A percentile compares a stretch with the other conserved stretches of the same genome.
Evolutionary conservation across 495 filamentous ascomycete genomes (phyloP).

Genomic region (Penicillium daleae): DNA sequence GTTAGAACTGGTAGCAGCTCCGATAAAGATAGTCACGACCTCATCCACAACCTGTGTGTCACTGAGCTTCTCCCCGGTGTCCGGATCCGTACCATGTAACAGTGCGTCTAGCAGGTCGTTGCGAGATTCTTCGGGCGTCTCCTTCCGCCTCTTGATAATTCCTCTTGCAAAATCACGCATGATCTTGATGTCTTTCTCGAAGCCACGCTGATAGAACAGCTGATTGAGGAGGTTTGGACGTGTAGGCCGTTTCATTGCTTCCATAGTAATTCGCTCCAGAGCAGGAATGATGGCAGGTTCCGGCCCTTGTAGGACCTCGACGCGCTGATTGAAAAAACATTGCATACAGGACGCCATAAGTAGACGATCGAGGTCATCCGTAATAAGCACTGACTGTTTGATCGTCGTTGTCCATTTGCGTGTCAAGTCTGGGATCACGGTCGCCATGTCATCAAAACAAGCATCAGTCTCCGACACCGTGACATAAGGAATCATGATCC

Average conservation of each 20-base stretch:
- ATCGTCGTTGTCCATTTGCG: conserved; percentile 65
- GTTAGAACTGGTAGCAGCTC: conserved; percentile 48
- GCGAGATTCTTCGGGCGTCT: conserved; percentile 52
- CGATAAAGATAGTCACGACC: conserved; percentile 58
- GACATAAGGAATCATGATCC: conserved; percentile 58
- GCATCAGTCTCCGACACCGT: conserved; percentile 38
- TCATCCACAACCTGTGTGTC: conserved; percentile 69
- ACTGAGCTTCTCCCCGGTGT: conserved; percentile 64
- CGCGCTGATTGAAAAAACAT: conserved; percentile 55
- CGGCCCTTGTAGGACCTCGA: conserved; percentile 30
- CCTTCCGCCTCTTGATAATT: conserved; percentile 56
- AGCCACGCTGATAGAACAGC: conserved; percentile 51
- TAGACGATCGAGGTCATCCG: conserved; percentile 73
- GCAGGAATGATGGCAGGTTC: conserved; percentile 38
- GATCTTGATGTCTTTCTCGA: conserved; percentile 57
- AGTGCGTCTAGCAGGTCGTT: conserved; percentile 74
- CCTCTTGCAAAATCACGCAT: conserved; percentile 62
- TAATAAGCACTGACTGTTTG: conserved; percentile 57
- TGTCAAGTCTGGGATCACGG: conserved; percentile 66
- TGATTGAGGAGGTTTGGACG: conserved; percentile 46
- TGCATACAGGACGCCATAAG: conserved; percentile 72
- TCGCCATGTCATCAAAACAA: conserved; percentile 61
- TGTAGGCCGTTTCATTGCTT: conserved; percentile 45
- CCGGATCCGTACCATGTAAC: conserved; percentile 65
- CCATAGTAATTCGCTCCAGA: conserved; percentile 45